phyloP scores from a whole-genome alignment of 176 grass and related monocot genomes.

The Phoenix roebelenii region DNA sequence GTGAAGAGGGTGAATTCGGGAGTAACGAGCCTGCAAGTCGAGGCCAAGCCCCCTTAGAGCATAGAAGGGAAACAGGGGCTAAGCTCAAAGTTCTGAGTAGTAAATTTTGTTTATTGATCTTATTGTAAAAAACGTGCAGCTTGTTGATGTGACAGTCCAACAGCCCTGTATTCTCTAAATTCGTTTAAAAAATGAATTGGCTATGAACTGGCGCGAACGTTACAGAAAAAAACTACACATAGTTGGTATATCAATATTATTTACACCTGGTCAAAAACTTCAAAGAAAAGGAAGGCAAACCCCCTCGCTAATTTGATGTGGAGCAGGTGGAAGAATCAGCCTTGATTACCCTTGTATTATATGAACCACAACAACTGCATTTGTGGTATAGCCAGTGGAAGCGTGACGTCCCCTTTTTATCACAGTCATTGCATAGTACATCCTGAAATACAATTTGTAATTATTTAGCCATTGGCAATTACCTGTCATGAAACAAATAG shows the following conservation, averaged over 20 bases:
- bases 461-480: too few species aligned
- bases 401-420: slow-evolving; percentile 49
- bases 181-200: too few species aligned
- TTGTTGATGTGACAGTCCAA: too few species aligned
- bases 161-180: too few species aligned
- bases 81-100: too few species aligned
- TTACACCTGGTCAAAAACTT: neutral
- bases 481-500: neutral
- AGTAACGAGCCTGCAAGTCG: too few species aligned
- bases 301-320: slow-evolving; percentile 34
- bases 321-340: slow-evolving; percentile 35
- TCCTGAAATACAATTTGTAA: slow-evolving; percentile 29
- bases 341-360: slow-evolving; percentile 89
- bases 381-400: slow-evolving; percentile 96
- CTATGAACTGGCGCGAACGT: too few species aligned
- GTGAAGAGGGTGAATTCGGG: too few species aligned
- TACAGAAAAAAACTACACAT: neutral
- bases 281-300: slow-evolving; percentile 16
- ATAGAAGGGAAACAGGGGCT: too few species aligned
- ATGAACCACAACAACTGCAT: slow-evolving; percentile 58
- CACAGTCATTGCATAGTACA: slow-evolving; percentile 85
- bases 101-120: too few species aligned
- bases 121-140: too few species aligned
- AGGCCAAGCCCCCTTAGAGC: too few species aligned
- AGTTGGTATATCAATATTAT: neutral